Conservation (phyloP, 2,329 filamentous ascomycete species). For the Cyclaneusma minus region DNA sequence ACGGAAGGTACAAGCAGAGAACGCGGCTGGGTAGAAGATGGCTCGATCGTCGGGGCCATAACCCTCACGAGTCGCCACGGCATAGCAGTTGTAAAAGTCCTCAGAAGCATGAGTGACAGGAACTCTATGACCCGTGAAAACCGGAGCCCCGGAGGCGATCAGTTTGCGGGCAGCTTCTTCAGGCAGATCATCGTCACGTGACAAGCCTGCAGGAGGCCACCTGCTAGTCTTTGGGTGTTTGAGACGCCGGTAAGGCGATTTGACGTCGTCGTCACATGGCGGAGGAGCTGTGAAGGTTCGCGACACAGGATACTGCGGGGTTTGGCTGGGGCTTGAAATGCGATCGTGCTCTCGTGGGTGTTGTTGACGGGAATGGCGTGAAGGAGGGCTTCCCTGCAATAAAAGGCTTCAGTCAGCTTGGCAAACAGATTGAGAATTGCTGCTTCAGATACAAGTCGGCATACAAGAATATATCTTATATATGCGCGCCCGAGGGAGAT, state of each 20-base stretch:
- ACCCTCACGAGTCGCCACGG: constrained; percentile 31
- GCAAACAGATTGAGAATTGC: constrained; percentile 4
- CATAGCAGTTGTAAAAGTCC: constrained; percentile 38
- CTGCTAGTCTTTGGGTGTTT: constrained; percentile 25
- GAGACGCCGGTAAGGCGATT: constrained; percentile 1
- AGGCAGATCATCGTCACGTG: constrained; percentile 31
- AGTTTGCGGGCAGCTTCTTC: constrained; percentile 39
- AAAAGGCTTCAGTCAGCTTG: constrained; percentile 5
- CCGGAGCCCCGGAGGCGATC: constrained; percentile 40
- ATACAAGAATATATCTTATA: too few species aligned
- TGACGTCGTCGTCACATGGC: too few species aligned
- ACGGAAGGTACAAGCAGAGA: constrained; percentile 10
- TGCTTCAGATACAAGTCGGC: too few species aligned
- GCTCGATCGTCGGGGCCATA: constrained; percentile 19
- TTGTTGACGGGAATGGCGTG: constrained; percentile 27
- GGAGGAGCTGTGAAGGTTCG: too few species aligned
- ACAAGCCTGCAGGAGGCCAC: constrained; percentile 41
- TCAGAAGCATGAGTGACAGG: constrained; percentile 36
- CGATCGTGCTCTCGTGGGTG: constrained; percentile 21
- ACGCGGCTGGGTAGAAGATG: constrained; percentile 6
- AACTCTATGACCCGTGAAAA: constrained; percentile 37
- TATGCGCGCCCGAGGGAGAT: too few species aligned
- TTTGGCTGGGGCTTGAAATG: constrained; percentile 4
- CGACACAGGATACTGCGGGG: too few species aligned
- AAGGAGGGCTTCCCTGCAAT: constrained; percentile 20